Evolutionary conservation across 805 yeast species (phyloP).

Genomic region (Suhomyces sp.): DNA sequence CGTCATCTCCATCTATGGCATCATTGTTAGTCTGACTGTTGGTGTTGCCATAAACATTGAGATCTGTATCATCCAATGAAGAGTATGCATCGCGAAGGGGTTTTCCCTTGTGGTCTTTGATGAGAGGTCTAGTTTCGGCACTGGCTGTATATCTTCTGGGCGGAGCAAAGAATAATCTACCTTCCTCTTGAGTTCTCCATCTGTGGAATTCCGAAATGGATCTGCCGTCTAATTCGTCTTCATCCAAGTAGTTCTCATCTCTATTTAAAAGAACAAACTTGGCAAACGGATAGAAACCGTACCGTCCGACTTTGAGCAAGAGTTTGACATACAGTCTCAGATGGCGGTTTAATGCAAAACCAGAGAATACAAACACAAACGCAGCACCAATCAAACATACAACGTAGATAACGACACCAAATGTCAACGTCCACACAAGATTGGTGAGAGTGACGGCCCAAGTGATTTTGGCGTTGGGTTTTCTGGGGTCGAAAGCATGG

Average conservation of each 20-base stretch:
- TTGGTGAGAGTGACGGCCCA: slow-evolving; percentile 68
- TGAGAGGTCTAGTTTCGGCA: slow-evolving; percentile 33
- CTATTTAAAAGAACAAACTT: slow-evolving; percentile 74
- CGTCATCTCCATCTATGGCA: slow-evolving; percentile 15
- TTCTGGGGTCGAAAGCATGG: slow-evolving; percentile 60
- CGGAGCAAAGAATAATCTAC: slow-evolving; percentile 78
- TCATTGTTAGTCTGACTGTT: slow-evolving; percentile 3
- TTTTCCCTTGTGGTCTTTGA: slow-evolving; percentile 43
- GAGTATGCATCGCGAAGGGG: slow-evolving; percentile 37
- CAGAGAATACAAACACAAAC: slow-evolving; percentile 40
- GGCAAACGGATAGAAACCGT: slow-evolving; percentile 84
- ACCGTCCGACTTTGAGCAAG: slow-evolving; percentile 61
- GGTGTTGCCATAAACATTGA: not conserved
- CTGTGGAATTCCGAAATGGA: slow-evolving; percentile 77
- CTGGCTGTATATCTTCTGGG: slow-evolving; percentile 39
- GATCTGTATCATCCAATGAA: slow-evolving; percentile 19
- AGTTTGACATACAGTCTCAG: slow-evolving; percentile 62
- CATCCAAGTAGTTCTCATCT: slow-evolving; percentile 77
- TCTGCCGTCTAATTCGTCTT: slow-evolving; percentile 87
- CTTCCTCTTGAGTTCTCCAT: slow-evolving; percentile 82
- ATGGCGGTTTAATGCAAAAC: slow-evolving; percentile 44
- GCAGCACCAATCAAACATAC: slow-evolving; percentile 52
- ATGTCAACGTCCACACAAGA: slow-evolving; percentile 65
- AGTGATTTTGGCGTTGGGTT: slow-evolving; percentile 48
- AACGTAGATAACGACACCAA: slow-evolving; percentile 62